Evolutionary conservation across 169 alveolate genomes (phyloP), one percentile per base, ranked within the genome.

Genomic region (Eimeria necatrix): DNA sequence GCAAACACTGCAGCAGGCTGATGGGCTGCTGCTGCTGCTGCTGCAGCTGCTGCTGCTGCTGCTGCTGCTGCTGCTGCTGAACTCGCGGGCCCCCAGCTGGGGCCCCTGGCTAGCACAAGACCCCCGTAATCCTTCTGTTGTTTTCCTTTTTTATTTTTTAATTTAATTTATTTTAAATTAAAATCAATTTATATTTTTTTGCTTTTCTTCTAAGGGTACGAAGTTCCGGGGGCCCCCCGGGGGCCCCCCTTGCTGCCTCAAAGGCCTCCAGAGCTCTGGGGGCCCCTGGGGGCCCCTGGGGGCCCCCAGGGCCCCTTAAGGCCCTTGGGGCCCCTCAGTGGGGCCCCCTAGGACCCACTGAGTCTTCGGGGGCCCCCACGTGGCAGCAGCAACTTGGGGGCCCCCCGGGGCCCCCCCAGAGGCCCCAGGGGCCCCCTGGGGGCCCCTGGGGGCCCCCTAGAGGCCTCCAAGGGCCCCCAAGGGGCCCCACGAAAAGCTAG

Each of bases 71-170:
- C 78, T n/a, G 78, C 6, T 68, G 48, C 48, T 0, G 78, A 9
- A 22, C 49, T n/a, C 26, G 48, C 98, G 99, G 99, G 99, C 98
- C 98, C 98, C 99, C 98, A 98, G 99, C 99, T 97, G 98, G 99
- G 99, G 98, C 99, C 99, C 98, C 97, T 96, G 98, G 99, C 98
- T 97, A n/a, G 4, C 6, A 71, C 4, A 4, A 18, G 26, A n/a
- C 46, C 9, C 20, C 4, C 8, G 7, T 18, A 4, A 71, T 32
- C 7, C n/a, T n/a, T 48, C 26, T n/a, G 68, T 18, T 49, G 7
- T 16, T 10, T 20, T 49, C 6, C 24, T 10, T 2, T 48, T 9
- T 73, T 22, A 9, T 0, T 32, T n/a, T 56, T 10, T 4, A 0
- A 12, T 41, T 16, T 61, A 18, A 61, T 7, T 7, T 61, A 46